These are phyloP conservation scores for Sugiyamaella grinbergsii DNA, from an alignment of 1,139 yeast genomes.

Conservation along the genomic window DNA sequence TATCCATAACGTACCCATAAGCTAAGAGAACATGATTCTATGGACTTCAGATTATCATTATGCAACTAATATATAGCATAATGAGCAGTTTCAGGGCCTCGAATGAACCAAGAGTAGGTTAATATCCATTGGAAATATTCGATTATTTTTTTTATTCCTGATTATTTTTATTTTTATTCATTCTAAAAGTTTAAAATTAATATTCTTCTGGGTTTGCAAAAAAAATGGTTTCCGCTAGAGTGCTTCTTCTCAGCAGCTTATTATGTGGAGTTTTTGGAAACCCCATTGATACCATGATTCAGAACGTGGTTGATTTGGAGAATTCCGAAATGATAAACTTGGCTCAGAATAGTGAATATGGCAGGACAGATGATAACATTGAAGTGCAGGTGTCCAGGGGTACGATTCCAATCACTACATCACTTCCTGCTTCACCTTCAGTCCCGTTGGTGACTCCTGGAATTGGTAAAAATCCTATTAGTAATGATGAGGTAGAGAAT, in stretches of 20 bases:
- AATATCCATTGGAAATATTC: background rate
- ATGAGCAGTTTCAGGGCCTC: background rate
- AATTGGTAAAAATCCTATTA: background rate
- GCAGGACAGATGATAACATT: background rate
- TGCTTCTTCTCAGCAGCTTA: background rate
- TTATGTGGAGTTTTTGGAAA: background rate
- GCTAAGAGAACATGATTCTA: too few species aligned
- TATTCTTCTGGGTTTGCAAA: too few species aligned
- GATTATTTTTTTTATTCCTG: background rate
- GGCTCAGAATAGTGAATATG: background rate
- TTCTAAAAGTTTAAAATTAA: too few species aligned
- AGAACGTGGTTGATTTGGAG: constrained; percentile 14
- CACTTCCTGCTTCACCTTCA: background rate
- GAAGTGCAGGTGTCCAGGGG: background rate
- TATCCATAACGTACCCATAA: too few species aligned
- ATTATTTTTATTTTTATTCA: background rate
- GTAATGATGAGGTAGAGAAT: background rate
- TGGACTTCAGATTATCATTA: background rate
- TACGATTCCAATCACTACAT: background rate
- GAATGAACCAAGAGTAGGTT: background rate
- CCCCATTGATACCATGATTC: constrained; percentile 13
- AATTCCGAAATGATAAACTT: constrained; percentile 9
- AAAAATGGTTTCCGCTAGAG: background rate
- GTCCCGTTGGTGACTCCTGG: constrained; percentile 4
- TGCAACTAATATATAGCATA: background rate